Evolutionary conservation across 257 asterid species (phyloP), one percentile per base, ranked within the genome.

Genomic region (Handroanthus guayacan): DNA sequence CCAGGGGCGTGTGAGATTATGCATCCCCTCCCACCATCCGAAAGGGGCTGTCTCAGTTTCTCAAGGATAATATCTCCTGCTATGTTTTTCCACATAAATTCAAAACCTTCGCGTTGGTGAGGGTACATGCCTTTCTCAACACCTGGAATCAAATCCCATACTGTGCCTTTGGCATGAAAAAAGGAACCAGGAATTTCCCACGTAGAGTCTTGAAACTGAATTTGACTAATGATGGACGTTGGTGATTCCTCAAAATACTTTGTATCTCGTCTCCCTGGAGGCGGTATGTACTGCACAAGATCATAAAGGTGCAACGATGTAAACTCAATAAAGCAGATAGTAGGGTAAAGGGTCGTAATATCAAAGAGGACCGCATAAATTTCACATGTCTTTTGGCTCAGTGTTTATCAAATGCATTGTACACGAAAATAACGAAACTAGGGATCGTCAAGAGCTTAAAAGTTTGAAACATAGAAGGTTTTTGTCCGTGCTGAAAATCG

Each of bases 1-100:
- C 98, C 97, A 6, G 97, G 99, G 3, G 97, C 97, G 36, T 95
- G 99, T 8, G 97, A 92, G 3, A 95, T 92, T 41, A 95, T 95
- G 85, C 98, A 92, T 10, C 99, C 95, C 5, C 82, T 78, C 61
- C 89, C 89, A n/a, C 43, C 85, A 4, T 43, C 69, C 3, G 86
- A 38, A 0, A 79, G 81, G 2, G 83, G 78, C 10, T 58, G 20
- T 36, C 58, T 75, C 74, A 90, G 83, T 1, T 91, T 81, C 60
- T 89, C 85, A 0, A 91, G 51, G 16, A 18, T 3, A 6, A 82
- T 85, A 56, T 73, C 91, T 69, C 97, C 99, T 0, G 87, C 97
- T 9, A 95, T 71, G 18, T 86, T 89, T 72, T 55, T 87, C 98
- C 96, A 92, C 50, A 92, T 78, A 58, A 94, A 94, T 16, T 87